A percentile compares a stretch with the other conserved stretches of the same genome.
phyloP scores from a whole-genome alignment of 768 basidiomycete species.

The Amanita thiersii region DNA sequence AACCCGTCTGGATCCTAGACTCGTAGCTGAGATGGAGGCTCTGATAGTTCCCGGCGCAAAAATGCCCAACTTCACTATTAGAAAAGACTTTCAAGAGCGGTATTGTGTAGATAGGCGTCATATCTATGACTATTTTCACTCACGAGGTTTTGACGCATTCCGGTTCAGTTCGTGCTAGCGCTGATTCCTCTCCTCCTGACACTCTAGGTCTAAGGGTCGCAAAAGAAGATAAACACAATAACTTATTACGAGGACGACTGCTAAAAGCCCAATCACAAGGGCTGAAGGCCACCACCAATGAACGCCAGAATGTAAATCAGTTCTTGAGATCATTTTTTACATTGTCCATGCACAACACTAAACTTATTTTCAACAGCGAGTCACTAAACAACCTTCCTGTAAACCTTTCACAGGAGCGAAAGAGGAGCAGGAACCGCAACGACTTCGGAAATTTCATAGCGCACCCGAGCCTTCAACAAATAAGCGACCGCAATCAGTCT shows the following conservation, averaged over 20 bases:
- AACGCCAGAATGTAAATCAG: background rate
- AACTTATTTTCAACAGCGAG: no score
- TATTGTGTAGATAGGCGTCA: conserved; percentile 66
- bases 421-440: no score
- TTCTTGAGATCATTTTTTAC: no score
- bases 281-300: background rate
- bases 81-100: conserved; percentile 64
- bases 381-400: no score
- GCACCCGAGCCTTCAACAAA: no score
- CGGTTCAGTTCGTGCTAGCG: conserved; percentile 10
- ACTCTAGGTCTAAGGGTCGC: conserved; percentile 56
- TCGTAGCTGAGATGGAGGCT: conserved; percentile 68
- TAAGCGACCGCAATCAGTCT: no score
- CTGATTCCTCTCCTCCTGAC: background rate
- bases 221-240: conserved; percentile 55
- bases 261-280: conserved; percentile 21
- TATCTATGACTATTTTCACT: conserved; percentile 76
- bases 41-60: conserved; percentile 62
- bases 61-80: conserved; percentile 68
- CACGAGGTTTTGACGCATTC: conserved; percentile 29
- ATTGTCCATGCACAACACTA: no score
- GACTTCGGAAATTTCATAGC: no score
- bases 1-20: conserved; percentile 53
- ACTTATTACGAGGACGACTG: conserved; percentile 36
- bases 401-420: no score